Conservation (phyloP, 306 rosid genomes). For the Ormosia emarginata region DNA sequence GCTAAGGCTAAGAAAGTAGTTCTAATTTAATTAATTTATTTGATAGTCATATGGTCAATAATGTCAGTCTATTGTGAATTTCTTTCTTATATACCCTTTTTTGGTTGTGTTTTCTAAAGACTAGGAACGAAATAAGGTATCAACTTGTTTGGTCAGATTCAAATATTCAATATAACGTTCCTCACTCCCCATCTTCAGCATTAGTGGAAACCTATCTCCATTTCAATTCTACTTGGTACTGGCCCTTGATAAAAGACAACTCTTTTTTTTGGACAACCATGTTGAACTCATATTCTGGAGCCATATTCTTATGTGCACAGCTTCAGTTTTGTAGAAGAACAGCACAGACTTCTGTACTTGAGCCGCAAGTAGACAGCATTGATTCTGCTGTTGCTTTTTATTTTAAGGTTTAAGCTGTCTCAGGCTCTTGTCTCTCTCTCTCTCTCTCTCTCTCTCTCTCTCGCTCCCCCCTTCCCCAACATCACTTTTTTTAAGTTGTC, state of each 20-base stretch:
- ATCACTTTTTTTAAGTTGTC: neutral
- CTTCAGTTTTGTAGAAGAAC: constrained; percentile 8
- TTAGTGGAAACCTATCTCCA: neutral
- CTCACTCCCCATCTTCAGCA: neutral
- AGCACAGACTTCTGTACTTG: neutral
- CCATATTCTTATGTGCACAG: neutral
- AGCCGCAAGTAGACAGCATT: neutral
- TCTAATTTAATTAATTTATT: neutral
- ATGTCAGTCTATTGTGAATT: neutral
- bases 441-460: too few species aligned
- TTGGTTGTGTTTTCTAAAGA: neutral
- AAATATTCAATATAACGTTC: neutral
- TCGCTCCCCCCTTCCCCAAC: neutral
- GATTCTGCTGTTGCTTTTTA: neutral
- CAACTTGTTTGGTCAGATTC: neutral
- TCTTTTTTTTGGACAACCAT: neutral
- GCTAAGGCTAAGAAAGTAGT: neutral
- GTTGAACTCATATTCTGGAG: neutral
- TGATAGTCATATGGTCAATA: neutral
- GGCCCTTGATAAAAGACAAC: neutral
- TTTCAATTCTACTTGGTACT: neutral
- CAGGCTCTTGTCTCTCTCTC: neutral
- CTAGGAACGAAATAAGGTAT: neutral
- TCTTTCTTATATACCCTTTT: neutral
- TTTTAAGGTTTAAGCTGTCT: neutral